These are phyloP conservation scores for Amylostereum areolatum DNA, from an alignment of 1,284 basidiomycete species.

Conservation along the genomic window DNA sequence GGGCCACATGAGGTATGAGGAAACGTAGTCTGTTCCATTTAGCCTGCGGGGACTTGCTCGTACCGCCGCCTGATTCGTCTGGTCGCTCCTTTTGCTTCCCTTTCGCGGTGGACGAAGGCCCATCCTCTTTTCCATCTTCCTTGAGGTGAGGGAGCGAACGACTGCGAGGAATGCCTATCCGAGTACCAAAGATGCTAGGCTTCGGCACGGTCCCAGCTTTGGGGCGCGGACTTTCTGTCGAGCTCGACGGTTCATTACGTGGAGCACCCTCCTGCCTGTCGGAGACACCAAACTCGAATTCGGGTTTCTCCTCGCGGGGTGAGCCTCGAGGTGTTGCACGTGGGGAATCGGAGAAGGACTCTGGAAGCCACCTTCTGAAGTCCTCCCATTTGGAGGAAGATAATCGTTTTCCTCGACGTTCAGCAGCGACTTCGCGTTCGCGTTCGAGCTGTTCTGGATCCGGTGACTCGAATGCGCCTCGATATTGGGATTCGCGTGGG, in stretches of 20 bases:
- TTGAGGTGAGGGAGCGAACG: slow-evolving; percentile 41
- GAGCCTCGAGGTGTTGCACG: neutral
- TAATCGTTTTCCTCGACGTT: slow-evolving; percentile 51
- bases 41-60: slow-evolving; percentile 16
- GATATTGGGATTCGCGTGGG: slow-evolving; percentile 38
- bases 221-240: slow-evolving; percentile 3
- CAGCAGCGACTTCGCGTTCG: slow-evolving; percentile 33
- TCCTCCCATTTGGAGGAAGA: slow-evolving; percentile 38
- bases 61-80: neutral
- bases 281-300: slow-evolving; percentile 23
- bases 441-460: slow-evolving; percentile 31
- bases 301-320: slow-evolving; percentile 36
- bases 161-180: slow-evolving; percentile 22
- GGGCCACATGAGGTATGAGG: slow-evolving; percentile 52
- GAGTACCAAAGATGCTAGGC: slow-evolving; percentile 7
- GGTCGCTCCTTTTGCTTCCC: slow-evolving; percentile 3
- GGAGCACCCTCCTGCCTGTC: slow-evolving; percentile 13
- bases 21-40: slow-evolving; percentile 62
- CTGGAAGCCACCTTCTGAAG: slow-evolving; percentile 48
- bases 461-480: slow-evolving; percentile 53
- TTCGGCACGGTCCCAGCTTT: slow-evolving; percentile 1
- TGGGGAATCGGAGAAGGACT: slow-evolving; percentile 29
- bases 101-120: neutral
- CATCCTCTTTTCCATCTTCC: slow-evolving; percentile 8
- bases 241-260: slow-evolving; percentile 11